Conservation (phyloP, 2,329 filamentous ascomycete species). For the Didymella pinodella region DNA sequence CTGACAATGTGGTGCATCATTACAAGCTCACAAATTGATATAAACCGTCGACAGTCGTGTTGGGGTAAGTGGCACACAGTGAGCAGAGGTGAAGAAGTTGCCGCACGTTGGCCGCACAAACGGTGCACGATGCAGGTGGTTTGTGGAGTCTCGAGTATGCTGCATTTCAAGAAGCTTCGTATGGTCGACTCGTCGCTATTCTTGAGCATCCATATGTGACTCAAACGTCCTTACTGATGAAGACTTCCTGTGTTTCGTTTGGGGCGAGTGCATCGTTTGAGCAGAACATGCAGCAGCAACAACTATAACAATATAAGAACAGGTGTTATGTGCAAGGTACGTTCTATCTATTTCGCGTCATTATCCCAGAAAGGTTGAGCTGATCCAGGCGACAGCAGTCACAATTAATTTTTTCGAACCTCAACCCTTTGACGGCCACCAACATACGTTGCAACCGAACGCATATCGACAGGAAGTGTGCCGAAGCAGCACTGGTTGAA, state of each 20-base stretch:
- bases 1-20: not conserved
- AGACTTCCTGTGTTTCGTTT: not conserved
- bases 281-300: not conserved
- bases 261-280: not conserved
- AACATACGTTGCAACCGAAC: not conserved
- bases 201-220: not conserved
- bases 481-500: not conserved
- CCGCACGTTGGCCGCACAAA: not conserved
- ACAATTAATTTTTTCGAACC: not conserved
- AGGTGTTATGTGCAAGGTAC: not conserved
- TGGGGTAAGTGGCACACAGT: not conserved
- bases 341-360: not conserved
- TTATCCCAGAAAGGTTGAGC: not conserved
- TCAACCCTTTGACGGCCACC: not conserved
- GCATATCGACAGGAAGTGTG: not conserved
- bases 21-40: not conserved
- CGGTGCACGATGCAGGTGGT: not conserved
- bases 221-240: not conserved
- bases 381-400: conserved; percentile 1
- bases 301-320: not conserved
- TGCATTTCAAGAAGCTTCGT: not conserved
- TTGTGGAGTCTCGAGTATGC: not conserved
- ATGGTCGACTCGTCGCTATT: not conserved
- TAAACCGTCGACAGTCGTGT: not conserved
- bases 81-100: not conserved